Conservation (phyloP, 176 grass and related monocot genomes). For the Cymbopogon citratus region DNA sequence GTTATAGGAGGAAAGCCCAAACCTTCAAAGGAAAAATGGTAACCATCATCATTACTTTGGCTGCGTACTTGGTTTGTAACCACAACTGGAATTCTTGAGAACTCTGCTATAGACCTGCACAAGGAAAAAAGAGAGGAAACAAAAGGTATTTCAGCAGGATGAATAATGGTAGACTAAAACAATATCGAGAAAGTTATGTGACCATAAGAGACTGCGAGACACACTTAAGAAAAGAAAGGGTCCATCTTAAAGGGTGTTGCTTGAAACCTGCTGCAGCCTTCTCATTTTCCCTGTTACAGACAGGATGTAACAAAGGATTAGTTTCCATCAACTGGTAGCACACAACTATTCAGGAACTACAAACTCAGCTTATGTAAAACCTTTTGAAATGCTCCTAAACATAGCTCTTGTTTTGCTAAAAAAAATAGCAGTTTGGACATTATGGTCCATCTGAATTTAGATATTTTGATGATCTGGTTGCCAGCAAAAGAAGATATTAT, state of each 20-base stretch:
- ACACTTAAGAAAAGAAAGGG: conserved; percentile 98
- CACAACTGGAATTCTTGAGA: conserved; percentile 77
- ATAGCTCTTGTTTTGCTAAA: background rate
- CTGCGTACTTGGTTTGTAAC: conserved; percentile 97
- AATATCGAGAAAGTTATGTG: background rate
- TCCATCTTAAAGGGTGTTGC: conserved; percentile 64
- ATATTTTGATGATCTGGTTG: background rate
- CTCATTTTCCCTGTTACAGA: conserved; percentile 60
- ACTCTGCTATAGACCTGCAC: conserved; percentile 77
- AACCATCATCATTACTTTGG: conserved; percentile 67
- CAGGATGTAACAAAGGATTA: conserved; percentile 10
- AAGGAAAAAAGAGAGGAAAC: background rate
- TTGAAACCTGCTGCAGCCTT: conserved; percentile 36
- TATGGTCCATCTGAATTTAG: background rate
- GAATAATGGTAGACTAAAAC: background rate
- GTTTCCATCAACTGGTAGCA: background rate
- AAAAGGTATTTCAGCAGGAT: conserved; percentile 19
- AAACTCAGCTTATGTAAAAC: background rate
- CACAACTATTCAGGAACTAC: background rate
- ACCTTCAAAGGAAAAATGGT: conserved; percentile 89
- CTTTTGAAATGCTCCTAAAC: background rate
- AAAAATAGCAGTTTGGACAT: background rate
- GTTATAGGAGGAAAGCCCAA: conserved; percentile 11
- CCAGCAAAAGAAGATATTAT: background rate
- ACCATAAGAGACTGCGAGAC: background rate